Evolutionary conservation across 805 yeast species (phyloP), one percentile per base, ranked within the genome.

Genomic region (Candida ipomoeae): DNA sequence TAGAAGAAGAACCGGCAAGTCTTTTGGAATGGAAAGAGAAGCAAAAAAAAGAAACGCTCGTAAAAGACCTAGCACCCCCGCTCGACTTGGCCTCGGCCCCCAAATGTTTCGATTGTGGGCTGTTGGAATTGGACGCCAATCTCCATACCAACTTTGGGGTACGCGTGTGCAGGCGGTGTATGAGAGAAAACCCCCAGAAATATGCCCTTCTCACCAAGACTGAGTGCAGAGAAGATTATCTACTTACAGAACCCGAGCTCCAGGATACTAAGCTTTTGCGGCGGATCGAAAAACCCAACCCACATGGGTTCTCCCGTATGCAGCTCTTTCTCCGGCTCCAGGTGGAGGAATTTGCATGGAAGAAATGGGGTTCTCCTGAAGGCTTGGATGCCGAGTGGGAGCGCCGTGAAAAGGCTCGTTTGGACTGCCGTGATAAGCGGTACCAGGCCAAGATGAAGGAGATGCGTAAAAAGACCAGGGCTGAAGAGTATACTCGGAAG

Each of bases 261-360:
- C 77, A 80, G 47, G 99, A 94, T 64, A 68, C 67, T 5, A 73
- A 66, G 1, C 67, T 91, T 21, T 73, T 94, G 52, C 85, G 85
- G 10, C 80, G 94, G 54, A 71, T 92, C 53, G 96, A 90, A 55
- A 88, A 91, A 59, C 89, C 96, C 2, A 94, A 94, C 62, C 99
- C 99, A 0, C 96, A 94, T 66, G 89, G 91, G 40, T 94, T 83
- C 68, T 86, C 89, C 45, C 79, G 94, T 62, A 94, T 94, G 99
- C 96, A 91, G 76, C 74, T 94, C 49, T 94, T 84, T 69, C 68
- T 94, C 41, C 73, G 99, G 52, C 87, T 83, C 62, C 98, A 94
- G 61, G 89, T 94, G n/a, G 99, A 94, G 65, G 89, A 85, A 60
- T 88, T 78, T 68, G 96, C 98, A 0, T 88, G 84, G 71, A 85